Base-by-base conservation (phyloP, 441 rosid species). In the Omphalea diandra region DNA sequence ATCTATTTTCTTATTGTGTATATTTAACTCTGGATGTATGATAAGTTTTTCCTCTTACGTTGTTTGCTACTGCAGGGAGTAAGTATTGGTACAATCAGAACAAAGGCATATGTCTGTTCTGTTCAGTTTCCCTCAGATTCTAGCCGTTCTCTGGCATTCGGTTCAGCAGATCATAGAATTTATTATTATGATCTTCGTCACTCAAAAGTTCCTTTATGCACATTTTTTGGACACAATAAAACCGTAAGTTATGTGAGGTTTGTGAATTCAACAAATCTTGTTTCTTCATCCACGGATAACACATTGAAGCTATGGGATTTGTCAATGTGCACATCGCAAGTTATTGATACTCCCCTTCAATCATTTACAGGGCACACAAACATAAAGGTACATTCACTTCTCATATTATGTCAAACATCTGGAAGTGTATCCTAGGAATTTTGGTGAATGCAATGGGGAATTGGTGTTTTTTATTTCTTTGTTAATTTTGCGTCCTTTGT, bases 241-340 rank as follows among this genome's bases (percentile, higher is more conserved):
- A 93, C 99, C 54, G 98, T 95, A 86, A 95, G 99, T 77, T 80
- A 90, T 72, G 93, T 95, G 83, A 93, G 87, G 85, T 95, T 93
- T 78, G 81, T 89, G 49, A 96, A 95, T 74, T 38, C 89, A 10
- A 79, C 84, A 7, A 88, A 82, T 62, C 85, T 95, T 44, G 98
- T 91, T 66, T 95, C 98, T 55, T 86, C 97, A 41, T 95, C 98
- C 57, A 95, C 97, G 41, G 99, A 95, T 76, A 95, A 93, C 82
- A 87, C 98, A 0, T 60, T 93, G 73, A 93, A 93, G 95, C 98
- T 95, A 31, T 95, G 99, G 98, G 98, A 95, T 71, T 81, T 95
- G 80, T 90, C 99, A 31, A 69, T 67, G 76, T 74, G 87, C 81
- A 58, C 91, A n/a, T 86, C 97, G 68, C 91, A 85, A 46, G 75